Conservation (phyloP, 176 grass and related monocot species). For the Pontederia crassipes region DNA sequence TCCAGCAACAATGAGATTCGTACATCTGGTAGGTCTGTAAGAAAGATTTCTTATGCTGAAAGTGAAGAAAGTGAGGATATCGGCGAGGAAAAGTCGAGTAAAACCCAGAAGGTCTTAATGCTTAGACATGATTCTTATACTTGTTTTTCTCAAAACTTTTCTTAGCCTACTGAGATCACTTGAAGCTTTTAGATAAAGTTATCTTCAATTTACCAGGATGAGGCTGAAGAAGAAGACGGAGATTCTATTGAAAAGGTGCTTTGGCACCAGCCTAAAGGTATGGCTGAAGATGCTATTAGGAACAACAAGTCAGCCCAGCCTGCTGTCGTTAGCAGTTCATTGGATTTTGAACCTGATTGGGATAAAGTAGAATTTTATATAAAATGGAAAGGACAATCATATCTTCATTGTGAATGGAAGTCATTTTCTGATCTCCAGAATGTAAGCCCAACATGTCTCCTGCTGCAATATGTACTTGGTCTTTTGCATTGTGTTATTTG, state of each 20-base stretch:
- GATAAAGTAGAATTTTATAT: constrained; percentile 94
- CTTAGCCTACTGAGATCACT: too few relatives aligned
- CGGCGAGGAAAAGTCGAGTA: constrained; percentile 58
- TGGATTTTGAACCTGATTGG: constrained; percentile 55
- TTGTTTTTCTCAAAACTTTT: neutral
- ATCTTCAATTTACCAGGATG: constrained; percentile 44
- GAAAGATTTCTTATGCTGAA: constrained; percentile 95
- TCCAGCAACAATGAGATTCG: constrained; percentile 48
- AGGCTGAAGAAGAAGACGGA: constrained; percentile 65
- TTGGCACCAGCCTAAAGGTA: constrained; percentile 81
- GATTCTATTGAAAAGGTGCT: constrained; percentile 93
- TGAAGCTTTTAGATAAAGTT: neutral
- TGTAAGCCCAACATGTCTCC: constrained; percentile 31
- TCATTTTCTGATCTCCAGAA: constrained; percentile 66
- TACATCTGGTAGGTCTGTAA: constrained; percentile 67
- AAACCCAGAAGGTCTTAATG: constrained; percentile 65
- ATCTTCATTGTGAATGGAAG: constrained; percentile 95
- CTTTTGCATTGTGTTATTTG: neutral
- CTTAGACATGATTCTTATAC: neutral
- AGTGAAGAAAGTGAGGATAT: constrained; percentile 88
- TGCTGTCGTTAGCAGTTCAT: constrained; percentile 47
- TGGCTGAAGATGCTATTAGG: constrained; percentile 61
- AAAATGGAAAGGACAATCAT: constrained; percentile 97
- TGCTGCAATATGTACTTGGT: constrained; percentile 13
- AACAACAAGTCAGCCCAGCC: constrained; percentile 57